Base-by-base conservation (phyloP, 371 early-diverging fungal species). In the Entomophthora muscae region DNA sequence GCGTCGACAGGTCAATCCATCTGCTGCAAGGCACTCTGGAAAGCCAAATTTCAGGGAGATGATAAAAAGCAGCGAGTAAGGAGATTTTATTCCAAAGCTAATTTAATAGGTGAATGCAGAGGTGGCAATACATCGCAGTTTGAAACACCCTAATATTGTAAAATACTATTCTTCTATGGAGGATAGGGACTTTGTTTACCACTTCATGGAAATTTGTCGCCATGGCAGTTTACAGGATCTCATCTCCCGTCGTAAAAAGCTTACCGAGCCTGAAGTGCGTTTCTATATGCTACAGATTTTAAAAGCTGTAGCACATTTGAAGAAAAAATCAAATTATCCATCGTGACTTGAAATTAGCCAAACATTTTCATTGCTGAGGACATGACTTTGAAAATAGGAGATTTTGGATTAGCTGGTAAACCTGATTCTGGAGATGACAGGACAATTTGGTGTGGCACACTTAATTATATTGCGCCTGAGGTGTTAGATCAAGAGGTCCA, bases 391-490 rank as follows among this genome's bases (percentile, higher is more conserved):
- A 98, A 0, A 72, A 79, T 99, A 32, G 97, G 95, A 0, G 99
- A 99, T 74, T 98, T 99, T 81, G 98, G 99, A 0, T 71, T 98
- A 27, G 89, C 95, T 10, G 54, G 23, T 7, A 26, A 53, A 58
- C 21, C 27, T 22, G 31, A 13, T 10, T 3, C 3, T 58, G 30
- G 31, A 10, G 2, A 28, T 27, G 27, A 58, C 10, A 32, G 22
- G 7, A 58, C 26, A 22, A 30, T 27, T 0, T 84, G 93, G 53
- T 98, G 90, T 69, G 99, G 99, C 13, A 98, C 98, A 1, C 98
- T 98, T 7, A 98, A 97, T 68, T 99, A 96, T 69, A 91, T 99
- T 65, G 98, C 99, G 1, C 99, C 99, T 0, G 98, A 99, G 71
- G 85, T 99, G 30, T 74, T 98, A 22, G 87, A 84, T 59, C 79